Evolutionary conservation across 192 early-diverging fungal species (phyloP).

Genomic region (Rhizophagus clarus): DNA sequence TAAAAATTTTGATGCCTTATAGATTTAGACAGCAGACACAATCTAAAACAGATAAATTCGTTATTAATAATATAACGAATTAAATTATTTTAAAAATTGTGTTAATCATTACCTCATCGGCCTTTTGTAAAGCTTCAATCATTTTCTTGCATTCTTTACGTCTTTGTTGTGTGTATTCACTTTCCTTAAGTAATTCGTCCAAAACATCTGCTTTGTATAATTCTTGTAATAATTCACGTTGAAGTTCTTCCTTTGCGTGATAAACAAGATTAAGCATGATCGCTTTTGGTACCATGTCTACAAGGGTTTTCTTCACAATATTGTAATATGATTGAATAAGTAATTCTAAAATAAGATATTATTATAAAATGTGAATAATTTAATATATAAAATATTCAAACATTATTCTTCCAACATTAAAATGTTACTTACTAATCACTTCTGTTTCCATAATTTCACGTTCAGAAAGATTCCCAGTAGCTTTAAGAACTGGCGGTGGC

Average conservation of each 20-base stretch:
- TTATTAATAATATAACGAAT: not conserved
- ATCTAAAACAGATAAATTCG: slow-evolving; percentile 9
- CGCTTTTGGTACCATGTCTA: slow-evolving; percentile 98
- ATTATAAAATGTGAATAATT: slow-evolving; percentile 3
- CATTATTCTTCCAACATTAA: not conserved
- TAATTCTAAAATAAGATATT: slow-evolving; percentile 61
- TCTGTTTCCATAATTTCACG: slow-evolving; percentile 98
- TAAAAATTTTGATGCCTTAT: not conserved
- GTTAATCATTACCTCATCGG: slow-evolving; percentile 68
- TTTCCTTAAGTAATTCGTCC: slow-evolving; percentile 95
- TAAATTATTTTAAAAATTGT: not conserved
- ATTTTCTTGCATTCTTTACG: slow-evolving; percentile 98
- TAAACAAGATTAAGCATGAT: slow-evolving; percentile 97
- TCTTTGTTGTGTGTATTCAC: slow-evolving; percentile 86
- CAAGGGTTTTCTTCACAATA: slow-evolving; percentile 97
- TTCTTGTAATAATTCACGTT: slow-evolving; percentile 93
- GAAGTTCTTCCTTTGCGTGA: slow-evolving; percentile 89
- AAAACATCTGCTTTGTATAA: slow-evolving; percentile 95
- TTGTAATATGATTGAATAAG: slow-evolving; percentile 94
- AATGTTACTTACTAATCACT: slow-evolving; percentile 84
- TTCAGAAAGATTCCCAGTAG: slow-evolving; percentile 93
- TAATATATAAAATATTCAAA: not conserved
- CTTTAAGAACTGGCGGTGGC: slow-evolving; percentile 91
- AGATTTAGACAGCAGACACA: slow-evolving; percentile 18
- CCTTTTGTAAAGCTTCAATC: slow-evolving; percentile 89